Base-by-base conservation (phyloP, 768 basidiomycete genomes). In the Piloderma croceum region DNA sequence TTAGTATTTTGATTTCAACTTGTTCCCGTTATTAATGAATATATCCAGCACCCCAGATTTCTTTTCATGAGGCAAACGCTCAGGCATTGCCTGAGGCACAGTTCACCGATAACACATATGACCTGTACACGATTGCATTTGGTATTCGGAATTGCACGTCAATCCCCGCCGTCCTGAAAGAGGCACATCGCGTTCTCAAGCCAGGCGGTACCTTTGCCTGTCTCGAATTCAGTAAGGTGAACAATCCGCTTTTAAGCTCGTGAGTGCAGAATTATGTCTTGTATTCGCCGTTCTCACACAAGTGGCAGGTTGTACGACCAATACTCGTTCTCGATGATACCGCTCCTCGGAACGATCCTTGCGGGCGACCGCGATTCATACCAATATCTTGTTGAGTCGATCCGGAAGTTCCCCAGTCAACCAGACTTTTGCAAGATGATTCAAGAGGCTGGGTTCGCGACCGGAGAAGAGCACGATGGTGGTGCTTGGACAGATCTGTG, bases 51-150 rank as follows among this genome's bases (percentile, higher is more conserved):
- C 87, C 90, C 11, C 93, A 96, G 65, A 77, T 99, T 46, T 77
- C 83, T 12, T 98, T 99, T 62, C 80, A 83, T 45, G 88, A 94
- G 57, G 88, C 83, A 24, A 97, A 99, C 55, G 96, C 96, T 3
- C 92, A 98, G 57, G 71, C 70, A 10, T 67, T 99, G 13, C 73
- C 82, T 1, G 46, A 63, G 27, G 67, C 74, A 5, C 68, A 76
- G 40, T 92, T 99, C 59, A 68, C 74, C 5, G 78, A 85, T 52
- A 80, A 90, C 60, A 77, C 88, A 13, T 90, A 93, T 48, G 92
- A 99, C 65, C 68, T 97, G 13, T 99, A 99, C 67, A 99, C 96
- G 20, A 97, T 99, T 59, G 91, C 96, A 0, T 99, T 99, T 52
- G 94, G 96, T 19, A 98, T 98, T 51, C 77, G 96, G 27, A 99